A percentile compares a stretch with the other conserved stretches of the same genome.
phyloP scores from a whole-genome alignment of 1,284 basidiomycete genomes.

The Papiliotrema laurentii region DNA sequence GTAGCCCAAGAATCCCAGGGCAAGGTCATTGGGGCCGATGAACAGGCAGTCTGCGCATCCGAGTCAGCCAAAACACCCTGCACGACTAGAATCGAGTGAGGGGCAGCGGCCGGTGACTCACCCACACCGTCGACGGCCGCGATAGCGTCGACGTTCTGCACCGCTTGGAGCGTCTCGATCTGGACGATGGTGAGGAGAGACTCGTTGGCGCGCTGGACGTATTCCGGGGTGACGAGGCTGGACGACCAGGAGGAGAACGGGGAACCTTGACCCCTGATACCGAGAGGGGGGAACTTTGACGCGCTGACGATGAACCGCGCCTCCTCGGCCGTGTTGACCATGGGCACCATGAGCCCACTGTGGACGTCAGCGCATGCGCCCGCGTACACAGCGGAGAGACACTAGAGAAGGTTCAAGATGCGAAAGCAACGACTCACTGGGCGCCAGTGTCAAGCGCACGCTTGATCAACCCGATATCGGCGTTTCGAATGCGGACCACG shows the following conservation, averaged over 20 bases:
- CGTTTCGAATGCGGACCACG: constrained; percentile 29
- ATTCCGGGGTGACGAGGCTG: constrained; percentile 30
- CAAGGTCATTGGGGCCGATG: constrained; percentile 41
- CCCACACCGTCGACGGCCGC: constrained; percentile 30
- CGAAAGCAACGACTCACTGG: constrained; percentile 23
- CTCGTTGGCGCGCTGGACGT: constrained; percentile 30
- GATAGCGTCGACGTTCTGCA: constrained; percentile 37
- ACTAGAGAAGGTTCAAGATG: neutral
- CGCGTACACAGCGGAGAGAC: too few species aligned
- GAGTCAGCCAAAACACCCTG: neutral
- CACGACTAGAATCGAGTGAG: neutral
- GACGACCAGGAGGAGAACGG: constrained; percentile 28
- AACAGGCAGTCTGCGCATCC: constrained; percentile 25
- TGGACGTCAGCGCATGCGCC: neutral
- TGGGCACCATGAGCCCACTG: constrained; percentile 36
- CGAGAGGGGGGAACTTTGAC: constrained; percentile 36
- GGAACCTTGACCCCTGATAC: constrained; percentile 37
- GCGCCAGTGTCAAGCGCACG: constrained; percentile 40
- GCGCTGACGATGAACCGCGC: constrained; percentile 22
- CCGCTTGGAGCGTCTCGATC: constrained; percentile 32
- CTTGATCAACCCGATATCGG: constrained; percentile 26
- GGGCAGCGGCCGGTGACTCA: constrained; percentile 11
- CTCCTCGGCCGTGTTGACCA: constrained; percentile 32
- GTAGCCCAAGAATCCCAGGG: constrained; percentile 33
- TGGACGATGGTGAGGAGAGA: constrained; percentile 29